Percentiles rank a stretch among this genome's conserved stretches.
phyloP scores from a whole-genome alignment of 352 stramenopile genomes.

The Phytophthora rubi region DNA sequence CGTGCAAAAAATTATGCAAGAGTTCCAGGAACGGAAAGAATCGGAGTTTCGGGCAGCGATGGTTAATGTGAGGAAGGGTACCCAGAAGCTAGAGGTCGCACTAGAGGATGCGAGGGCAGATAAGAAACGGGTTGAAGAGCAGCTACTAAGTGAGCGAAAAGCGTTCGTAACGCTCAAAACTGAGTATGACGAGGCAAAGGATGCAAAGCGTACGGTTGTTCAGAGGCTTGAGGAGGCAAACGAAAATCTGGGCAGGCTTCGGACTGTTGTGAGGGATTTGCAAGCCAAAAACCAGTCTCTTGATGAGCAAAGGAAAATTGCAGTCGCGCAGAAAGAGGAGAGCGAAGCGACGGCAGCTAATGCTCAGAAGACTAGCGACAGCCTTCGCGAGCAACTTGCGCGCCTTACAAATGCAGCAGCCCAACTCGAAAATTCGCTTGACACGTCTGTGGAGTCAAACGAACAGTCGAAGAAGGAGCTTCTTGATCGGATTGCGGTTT shows the following conservation, averaged over 20 bases:
- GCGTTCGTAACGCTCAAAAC: constrained; percentile 61
- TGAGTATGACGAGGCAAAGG: constrained; percentile 55
- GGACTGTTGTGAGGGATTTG: constrained; percentile 54
- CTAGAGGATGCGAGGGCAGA: constrained; percentile 55
- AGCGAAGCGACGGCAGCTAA: constrained; percentile 11
- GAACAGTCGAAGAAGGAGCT: constrained; percentile 40
- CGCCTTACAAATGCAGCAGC: constrained; percentile 29
- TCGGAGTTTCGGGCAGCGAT: constrained; percentile 70
- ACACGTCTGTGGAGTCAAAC: constrained; percentile 42
- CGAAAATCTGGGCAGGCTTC: constrained; percentile 66
- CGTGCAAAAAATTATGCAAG: constrained; percentile 55
- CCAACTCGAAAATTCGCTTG: constrained; percentile 36
- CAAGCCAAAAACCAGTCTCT: constrained; percentile 41
- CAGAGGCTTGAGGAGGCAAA: constrained; percentile 77
- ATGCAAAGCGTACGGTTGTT: constrained; percentile 50
- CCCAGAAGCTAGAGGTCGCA: constrained; percentile 68
- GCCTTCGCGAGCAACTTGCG: constrained; percentile 30
- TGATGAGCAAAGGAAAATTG: constrained; percentile 38
- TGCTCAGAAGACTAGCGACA: constrained; percentile 26
- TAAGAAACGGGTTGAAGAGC: constrained; percentile 59
- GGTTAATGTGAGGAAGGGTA: constrained; percentile 76
- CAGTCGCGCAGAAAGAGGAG: constrained; percentile 25
- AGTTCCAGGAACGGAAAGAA: constrained; percentile 76
- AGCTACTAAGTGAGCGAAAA: constrained; percentile 57
- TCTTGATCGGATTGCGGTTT: constrained; percentile 29